A percentile compares a stretch with the other conserved stretches of the same genome.
These are phyloP conservation scores for Lizonia empirigonia DNA, from an alignment of 2,329 filamentous ascomycete species.

Conservation along the genomic window DNA sequence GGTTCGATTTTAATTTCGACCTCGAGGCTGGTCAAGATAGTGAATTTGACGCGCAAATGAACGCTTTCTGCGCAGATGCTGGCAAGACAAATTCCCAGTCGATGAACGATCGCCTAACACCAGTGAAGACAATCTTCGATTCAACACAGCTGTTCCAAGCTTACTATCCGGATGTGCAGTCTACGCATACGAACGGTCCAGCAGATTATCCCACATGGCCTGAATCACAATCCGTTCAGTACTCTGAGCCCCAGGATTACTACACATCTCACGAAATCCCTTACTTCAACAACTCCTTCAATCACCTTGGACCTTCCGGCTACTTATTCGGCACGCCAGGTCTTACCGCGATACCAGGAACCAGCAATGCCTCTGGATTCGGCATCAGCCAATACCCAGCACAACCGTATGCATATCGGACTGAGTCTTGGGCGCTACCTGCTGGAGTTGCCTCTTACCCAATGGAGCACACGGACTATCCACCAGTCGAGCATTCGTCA, in stretches of 20 bases:
- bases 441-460: not conserved
- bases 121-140: not conserved
- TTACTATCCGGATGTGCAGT: not conserved
- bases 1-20: constrained; percentile 4
- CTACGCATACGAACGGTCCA: not conserved
- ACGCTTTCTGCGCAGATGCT: not conserved
- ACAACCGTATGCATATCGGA: not conserved
- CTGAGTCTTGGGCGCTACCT: not conserved
- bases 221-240: not conserved
- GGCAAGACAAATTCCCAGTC: not conserved
- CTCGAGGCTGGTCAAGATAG: not conserved
- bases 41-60: not conserved
- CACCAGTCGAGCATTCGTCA: not conserved
- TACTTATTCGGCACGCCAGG: not conserved
- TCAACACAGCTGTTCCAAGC: not conserved
- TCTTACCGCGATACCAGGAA: constrained; percentile 2
- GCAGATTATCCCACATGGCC: not conserved
- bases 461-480: not conserved
- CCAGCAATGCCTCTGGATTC: not conserved
- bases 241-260: constrained; percentile 8
- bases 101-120: not conserved
- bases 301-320: not conserved
- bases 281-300: constrained; percentile 1
- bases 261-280: constrained; percentile 1
- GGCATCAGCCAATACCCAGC: not conserved